Evolutionary conservation across 257 asterid genomes (phyloP).

Genomic region (Przewalskia tangutica): DNA sequence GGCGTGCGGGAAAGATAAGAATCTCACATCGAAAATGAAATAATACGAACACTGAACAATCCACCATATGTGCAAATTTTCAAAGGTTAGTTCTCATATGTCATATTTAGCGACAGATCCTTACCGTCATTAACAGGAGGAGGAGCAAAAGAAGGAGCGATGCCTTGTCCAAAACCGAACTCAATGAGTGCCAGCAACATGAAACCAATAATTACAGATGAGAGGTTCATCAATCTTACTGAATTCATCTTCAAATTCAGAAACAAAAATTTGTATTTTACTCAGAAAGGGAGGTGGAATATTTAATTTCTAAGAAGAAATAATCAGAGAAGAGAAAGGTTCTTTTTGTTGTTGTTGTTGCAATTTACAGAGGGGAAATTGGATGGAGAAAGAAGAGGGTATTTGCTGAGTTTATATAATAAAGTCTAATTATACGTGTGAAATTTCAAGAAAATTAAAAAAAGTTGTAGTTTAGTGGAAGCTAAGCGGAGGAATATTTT

Average conservation of each 20-base stretch:
- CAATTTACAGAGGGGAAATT: neutral
- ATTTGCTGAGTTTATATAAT: neutral
- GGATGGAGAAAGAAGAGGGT: neutral
- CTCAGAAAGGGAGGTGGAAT: neutral
- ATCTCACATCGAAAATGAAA: too few relatives aligned
- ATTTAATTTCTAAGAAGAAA: neutral
- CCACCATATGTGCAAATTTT: too few relatives aligned
- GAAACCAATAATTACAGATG: neutral
- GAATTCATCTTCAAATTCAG: slow-evolving; percentile 4
- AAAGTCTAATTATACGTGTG: too few relatives aligned
- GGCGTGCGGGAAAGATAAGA: too few relatives aligned
- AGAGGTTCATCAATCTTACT: neutral
- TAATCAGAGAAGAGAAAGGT: neutral
- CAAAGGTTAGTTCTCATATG: too few relatives aligned
- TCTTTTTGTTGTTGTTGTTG: neutral
- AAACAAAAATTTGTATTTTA: neutral
- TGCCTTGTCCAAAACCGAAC: slow-evolving; percentile 4
- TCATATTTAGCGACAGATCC: too few relatives aligned
- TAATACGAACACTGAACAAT: too few relatives aligned
- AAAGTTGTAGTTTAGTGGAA: too few relatives aligned
- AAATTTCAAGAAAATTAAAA: too few relatives aligned
- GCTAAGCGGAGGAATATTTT: too few relatives aligned
- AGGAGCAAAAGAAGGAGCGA: slow-evolving; percentile 11
- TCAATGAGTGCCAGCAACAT: neutral
- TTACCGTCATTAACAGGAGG: neutral